Evolutionary conservation across 192 early-diverging fungal genomes (phyloP).

Genomic region (Oehlia diaphana): DNA sequence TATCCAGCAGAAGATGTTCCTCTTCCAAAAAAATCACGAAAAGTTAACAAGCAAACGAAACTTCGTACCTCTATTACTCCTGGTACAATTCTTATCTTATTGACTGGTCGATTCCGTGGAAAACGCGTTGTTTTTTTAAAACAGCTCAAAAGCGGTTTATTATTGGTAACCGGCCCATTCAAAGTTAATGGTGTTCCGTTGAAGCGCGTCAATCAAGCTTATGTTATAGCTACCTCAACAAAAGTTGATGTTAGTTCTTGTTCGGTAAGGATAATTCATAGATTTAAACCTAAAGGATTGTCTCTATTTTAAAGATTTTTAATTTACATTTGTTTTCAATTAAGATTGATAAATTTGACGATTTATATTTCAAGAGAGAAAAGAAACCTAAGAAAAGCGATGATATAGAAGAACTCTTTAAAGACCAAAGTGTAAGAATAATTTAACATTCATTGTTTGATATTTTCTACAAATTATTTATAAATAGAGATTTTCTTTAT

Average conservation of each 20-base stretch:
- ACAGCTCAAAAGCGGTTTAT: constrained; percentile 91
- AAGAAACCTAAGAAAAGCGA: constrained; percentile 72
- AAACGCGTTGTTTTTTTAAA: constrained; percentile 99
- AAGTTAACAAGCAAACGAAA: constrained; percentile 65
- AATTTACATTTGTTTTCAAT: constrained; percentile 1
- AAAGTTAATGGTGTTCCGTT: constrained; percentile 99
- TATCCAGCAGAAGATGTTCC: constrained; percentile 86
- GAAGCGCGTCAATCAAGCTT: constrained; percentile 98
- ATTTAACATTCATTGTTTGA: not conserved
- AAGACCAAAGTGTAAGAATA: constrained; percentile 38
- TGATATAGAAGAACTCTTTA: constrained; percentile 91
- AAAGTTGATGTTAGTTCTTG: constrained; percentile 87
- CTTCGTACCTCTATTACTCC: constrained; percentile 94
- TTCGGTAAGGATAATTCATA: constrained; percentile 44
- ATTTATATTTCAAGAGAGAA: constrained; percentile 90
- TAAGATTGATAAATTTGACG: constrained; percentile 70
- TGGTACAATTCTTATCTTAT: constrained; percentile 96
- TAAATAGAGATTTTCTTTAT: constrained; percentile 19
- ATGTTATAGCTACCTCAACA: constrained; percentile 99
- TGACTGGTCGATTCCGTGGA: constrained; percentile 94
- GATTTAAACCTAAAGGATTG: constrained; percentile 2
- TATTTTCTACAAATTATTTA: not conserved
- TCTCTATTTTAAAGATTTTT: not conserved
- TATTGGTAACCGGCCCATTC: constrained; percentile 97
- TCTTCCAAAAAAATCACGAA: constrained; percentile 77